Evolutionary conservation across 108 stramenopile genomes (phyloP).

Genomic region (Nitzschia putrida): DNA sequence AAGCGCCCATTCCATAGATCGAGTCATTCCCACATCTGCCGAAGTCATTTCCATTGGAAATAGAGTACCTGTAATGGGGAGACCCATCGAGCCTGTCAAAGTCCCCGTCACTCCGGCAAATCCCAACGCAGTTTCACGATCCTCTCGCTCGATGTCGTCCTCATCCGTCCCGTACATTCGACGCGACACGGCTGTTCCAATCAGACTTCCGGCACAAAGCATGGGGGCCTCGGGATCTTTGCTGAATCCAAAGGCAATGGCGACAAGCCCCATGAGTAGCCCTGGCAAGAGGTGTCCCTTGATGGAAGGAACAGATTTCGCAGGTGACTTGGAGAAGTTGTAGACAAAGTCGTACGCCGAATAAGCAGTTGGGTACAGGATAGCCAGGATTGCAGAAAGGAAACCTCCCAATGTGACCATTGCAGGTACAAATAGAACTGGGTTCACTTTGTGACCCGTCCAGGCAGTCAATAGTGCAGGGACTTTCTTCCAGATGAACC

Average conservation of each 20-base stretch:
- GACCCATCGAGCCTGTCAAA: conserved; percentile 66
- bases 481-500: neutral
- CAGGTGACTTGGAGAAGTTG: neutral
- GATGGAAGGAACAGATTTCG: conserved; percentile 34
- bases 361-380: neutral
- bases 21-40: conserved; percentile 40
- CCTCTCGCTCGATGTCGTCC: conserved; percentile 10
- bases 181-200: conserved; percentile 35
- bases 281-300: conserved; percentile 34
- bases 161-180: conserved; percentile 13
- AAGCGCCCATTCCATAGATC: conserved; percentile 33
- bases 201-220: conserved; percentile 52
- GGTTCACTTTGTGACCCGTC: neutral
- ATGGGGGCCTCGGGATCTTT: conserved; percentile 75
- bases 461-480: neutral
- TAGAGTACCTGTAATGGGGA: conserved; percentile 66
- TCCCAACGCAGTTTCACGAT: conserved; percentile 25
- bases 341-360: neutral
- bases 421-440: neutral
- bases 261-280: conserved; percentile 44
- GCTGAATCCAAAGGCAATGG: conserved; percentile 62
- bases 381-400: neutral
- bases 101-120: conserved; percentile 53
- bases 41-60: conserved; percentile 65
- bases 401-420: conserved; percentile 8